phyloP scores from a whole-genome alignment of 1,284 basidiomycete genomes.

The Gomphus bonarii region DNA sequence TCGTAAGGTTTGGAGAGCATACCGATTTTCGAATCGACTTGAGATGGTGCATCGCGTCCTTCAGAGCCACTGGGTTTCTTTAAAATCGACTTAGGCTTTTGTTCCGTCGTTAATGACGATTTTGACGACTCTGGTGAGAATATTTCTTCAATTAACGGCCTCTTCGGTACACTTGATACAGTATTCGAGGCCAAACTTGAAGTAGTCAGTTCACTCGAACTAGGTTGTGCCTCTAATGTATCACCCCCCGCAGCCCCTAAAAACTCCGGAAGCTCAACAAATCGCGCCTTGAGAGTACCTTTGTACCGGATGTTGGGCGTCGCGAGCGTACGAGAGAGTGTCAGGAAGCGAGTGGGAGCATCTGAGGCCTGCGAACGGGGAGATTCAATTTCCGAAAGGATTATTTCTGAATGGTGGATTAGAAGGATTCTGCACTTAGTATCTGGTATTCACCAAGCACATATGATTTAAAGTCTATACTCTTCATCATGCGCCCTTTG shows the following conservation, averaged over 20 bases:
- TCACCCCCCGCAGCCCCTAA: background rate
- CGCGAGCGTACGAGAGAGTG: constrained; percentile 52
- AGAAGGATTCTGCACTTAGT: too few species aligned
- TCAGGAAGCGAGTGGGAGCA: constrained; percentile 21
- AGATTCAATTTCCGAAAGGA: constrained; percentile 1
- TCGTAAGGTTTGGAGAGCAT: background rate
- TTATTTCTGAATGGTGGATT: constrained; percentile 4
- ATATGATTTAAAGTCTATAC: constrained; percentile 56
- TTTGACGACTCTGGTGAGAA: background rate
- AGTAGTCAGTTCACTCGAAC: background rate
- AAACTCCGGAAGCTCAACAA: constrained; percentile 38
- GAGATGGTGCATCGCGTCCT: background rate
- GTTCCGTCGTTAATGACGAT: background rate
- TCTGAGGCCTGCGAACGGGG: background rate
- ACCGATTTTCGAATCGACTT: background rate
- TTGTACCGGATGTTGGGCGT: constrained; percentile 65
- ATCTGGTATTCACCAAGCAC: constrained; percentile 40
- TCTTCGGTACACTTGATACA: background rate
- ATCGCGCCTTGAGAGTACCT: constrained; percentile 48
- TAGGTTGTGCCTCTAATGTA: background rate
- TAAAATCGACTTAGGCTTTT: constrained; percentile 8
- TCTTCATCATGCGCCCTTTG: constrained; percentile 44
- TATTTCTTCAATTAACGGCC: constrained; percentile 12
- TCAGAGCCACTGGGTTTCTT: background rate
- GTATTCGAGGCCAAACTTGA: background rate